Evolutionary conservation across 208 protist species (phyloP), one percentile per base, ranked within the genome.

Genomic region (Trypanosoma melophagium): DNA sequence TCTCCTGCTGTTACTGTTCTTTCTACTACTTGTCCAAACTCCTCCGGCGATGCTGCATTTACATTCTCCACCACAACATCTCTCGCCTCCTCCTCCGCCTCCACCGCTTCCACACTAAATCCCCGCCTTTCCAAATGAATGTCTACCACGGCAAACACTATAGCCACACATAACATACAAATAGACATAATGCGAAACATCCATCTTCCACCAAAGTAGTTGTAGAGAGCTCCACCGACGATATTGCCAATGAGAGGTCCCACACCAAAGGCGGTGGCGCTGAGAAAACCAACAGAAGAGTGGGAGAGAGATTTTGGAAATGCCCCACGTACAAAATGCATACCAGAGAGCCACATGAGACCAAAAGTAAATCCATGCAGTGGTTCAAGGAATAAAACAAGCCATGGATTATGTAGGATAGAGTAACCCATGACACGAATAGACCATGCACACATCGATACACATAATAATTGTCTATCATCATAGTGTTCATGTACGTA

Each of bases 331-430:
- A 76, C 58, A 65, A 59, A 72, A 60, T 76, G 56, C 35, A 80
- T 69, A 13, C 61, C 74, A 14, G 78, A 74, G 17, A 76, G 50
- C 78, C 78, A 83, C 65, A 67, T 49, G 24, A 79, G 53, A 10
- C 67, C 73, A 56, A 77, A 80, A 14, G 78, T 64, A 21, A 83
- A 44, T 5, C 78, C 78, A 45, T 83, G 78, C 49, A 83, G 55
- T 1, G 69, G 70, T 60, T 83, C 78, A 10, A 80, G 41, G 16
- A 72, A 55, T 22, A 83, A 55, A 13, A 77, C 74, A n/a, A 64
- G 16, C 66, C 70, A 78, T 24, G 78, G 78, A n/a, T 76, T 72
- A 45, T 44, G 40, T 24, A 83, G 53, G 3, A 83, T 42, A 1
- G 69, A 64, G 57, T 83, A 83, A 7, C 62, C 66, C 16, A 61